These are phyloP conservation scores for Sphagnum contortum DNA, from an alignment of 225 moss, liverwort and hornwort genomes.

Conservation along the genomic window DNA sequence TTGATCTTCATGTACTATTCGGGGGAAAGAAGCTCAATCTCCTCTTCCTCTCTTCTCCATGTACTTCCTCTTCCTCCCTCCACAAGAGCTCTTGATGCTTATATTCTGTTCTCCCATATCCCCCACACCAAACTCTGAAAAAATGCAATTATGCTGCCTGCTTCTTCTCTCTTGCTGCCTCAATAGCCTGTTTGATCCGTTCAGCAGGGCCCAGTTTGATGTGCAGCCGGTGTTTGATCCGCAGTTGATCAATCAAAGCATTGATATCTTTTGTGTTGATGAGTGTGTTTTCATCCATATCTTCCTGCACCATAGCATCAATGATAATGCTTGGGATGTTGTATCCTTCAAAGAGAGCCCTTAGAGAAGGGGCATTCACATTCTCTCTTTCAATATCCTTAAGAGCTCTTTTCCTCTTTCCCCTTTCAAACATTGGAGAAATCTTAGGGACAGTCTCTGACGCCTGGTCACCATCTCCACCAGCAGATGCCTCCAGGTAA, in stretches of 20 bases:
- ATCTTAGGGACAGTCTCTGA: conserved; percentile 39
- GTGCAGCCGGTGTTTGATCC: conserved; percentile 38
- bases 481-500: conserved; percentile 20
- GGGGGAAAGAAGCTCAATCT: too few species aligned
- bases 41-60: too few species aligned
- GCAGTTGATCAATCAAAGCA: conserved; percentile 29
- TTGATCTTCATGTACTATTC: too few species aligned
- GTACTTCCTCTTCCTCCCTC: too few species aligned
- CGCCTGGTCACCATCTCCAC: conserved; percentile 28
- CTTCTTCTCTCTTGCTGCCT: conserved; percentile 31
- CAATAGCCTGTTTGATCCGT: conserved; percentile 43
- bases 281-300: conserved; percentile 40
- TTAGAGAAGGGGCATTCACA: conserved; percentile 28
- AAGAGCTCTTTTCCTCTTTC: conserved; percentile 34
- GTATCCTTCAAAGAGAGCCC: conserved; percentile 35
- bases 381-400: conserved; percentile 39
- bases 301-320: conserved; percentile 42
- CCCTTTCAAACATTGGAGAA: conserved; percentile 27
- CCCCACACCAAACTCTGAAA: too few species aligned
- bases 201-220: conserved; percentile 43
- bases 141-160: too few species aligned
- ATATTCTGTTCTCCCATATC: too few species aligned
- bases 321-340: conserved; percentile 27
- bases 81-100: too few species aligned
- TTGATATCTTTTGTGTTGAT: conserved; percentile 34